Evolutionary conservation across 192 early-diverging fungal genomes (phyloP).

Genomic region (Lobulomyces angularis): DNA sequence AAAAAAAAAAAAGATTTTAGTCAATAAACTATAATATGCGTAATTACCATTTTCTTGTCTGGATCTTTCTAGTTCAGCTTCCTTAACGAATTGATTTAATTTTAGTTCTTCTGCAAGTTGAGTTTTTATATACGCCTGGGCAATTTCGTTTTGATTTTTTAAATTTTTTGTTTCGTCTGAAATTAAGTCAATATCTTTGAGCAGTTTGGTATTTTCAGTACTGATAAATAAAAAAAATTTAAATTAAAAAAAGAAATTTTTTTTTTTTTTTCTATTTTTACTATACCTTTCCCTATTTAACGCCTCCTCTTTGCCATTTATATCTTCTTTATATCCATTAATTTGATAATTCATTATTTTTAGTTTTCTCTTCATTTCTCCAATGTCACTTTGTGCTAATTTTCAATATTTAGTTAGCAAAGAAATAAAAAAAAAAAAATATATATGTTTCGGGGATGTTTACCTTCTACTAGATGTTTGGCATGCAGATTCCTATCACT

Average conservation of each 20-base stretch:
- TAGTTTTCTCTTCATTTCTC: slow-evolving; percentile 48
- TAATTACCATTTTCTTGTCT: slow-evolving; percentile 50
- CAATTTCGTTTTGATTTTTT: slow-evolving; percentile 45
- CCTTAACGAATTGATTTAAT: slow-evolving; percentile 51
- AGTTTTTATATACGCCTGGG: slow-evolving; percentile 39
- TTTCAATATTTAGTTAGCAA: too few species aligned
- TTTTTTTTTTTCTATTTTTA: too few species aligned
- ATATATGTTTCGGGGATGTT: too few species aligned
- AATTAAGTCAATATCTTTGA: slow-evolving; percentile 43
- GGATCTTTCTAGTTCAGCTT: slow-evolving; percentile 42
- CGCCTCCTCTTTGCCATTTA: slow-evolving; percentile 36
- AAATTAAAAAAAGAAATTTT: too few species aligned
- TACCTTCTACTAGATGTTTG: slow-evolving; percentile 50
- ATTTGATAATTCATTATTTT: slow-evolving; percentile 60
- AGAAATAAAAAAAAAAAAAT: too few species aligned
- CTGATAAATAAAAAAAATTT: too few species aligned
- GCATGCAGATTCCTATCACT: slow-evolving; percentile 47
- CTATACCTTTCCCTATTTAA: slow-evolving; percentile 35
- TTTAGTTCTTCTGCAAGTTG: slow-evolving; percentile 40
- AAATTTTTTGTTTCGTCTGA: slow-evolving; percentile 38
- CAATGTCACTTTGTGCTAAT: slow-evolving; percentile 44
- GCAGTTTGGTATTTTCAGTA: slow-evolving; percentile 29
- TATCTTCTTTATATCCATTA: slow-evolving; percentile 51
- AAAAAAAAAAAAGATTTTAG: too few species aligned
- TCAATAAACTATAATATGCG: too few species aligned